A percentile compares a stretch with the other conserved stretches of the same genome.
Evolutionary conservation across 164 flowering plant genomes (phyloP).

Genomic region (Piper betle): DNA sequence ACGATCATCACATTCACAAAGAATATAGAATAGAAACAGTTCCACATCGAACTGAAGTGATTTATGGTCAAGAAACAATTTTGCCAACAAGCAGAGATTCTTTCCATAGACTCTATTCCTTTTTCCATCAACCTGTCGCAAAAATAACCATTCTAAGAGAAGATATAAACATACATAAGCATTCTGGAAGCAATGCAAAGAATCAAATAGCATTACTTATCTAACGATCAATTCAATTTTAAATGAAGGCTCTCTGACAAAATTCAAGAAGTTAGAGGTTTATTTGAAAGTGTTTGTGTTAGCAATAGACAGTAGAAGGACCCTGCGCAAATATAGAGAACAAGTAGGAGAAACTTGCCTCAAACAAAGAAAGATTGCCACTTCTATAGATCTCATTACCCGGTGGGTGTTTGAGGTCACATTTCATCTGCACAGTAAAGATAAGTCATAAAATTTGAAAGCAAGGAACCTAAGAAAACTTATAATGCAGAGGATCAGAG

Average conservation of each 20-base stretch:
- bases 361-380: slow-evolving; percentile 96
- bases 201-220: too few relatives aligned
- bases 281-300: too few relatives aligned
- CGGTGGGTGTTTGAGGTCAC: slow-evolving; percentile 99
- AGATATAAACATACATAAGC: not conserved
- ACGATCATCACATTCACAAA: slow-evolving; percentile 98
- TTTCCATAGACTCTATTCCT: slow-evolving; percentile 98
- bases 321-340: too few relatives aligned
- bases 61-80: slow-evolving; percentile 96
- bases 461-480: too few relatives aligned
- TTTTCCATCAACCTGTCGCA: slow-evolving; percentile 91
- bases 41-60: slow-evolving; percentile 97
- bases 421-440: slow-evolving; percentile 49
- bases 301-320: too few relatives aligned
- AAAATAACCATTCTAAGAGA: not conserved
- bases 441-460: slow-evolving; percentile 8
- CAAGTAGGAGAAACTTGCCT: slow-evolving; percentile 29
- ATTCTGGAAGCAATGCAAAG: too few relatives aligned
- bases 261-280: too few relatives aligned
- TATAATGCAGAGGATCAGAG: too few relatives aligned
- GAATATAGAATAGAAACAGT: slow-evolving; percentile 77
- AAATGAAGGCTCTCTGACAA: too few relatives aligned
- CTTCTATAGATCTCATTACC: slow-evolving; percentile 95
- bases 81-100: slow-evolving; percentile 91
- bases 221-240: too few relatives aligned